Conservation (phyloP, 495 filamentous ascomycete species). For the Extremus antarcticus region DNA sequence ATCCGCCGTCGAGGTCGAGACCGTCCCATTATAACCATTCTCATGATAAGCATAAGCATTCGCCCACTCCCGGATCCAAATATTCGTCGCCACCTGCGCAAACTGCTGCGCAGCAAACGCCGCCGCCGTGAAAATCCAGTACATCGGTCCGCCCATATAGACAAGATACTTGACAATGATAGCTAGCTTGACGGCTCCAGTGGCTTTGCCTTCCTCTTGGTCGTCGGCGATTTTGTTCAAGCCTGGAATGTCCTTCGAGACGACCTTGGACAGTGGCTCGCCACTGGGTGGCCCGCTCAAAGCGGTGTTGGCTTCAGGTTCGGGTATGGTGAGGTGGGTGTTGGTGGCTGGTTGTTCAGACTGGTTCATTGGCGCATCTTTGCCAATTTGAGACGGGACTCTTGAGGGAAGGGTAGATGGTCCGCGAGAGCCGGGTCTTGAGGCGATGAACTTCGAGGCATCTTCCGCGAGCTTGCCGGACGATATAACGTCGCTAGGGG, state of each 20-base stretch:
- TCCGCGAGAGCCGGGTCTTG: constrained; percentile 40
- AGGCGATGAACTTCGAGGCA: constrained; percentile 48
- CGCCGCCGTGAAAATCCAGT: constrained; percentile 64
- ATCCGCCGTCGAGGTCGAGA: constrained; percentile 25
- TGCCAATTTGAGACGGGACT: constrained; percentile 45
- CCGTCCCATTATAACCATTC: no score
- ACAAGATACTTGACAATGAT: constrained; percentile 75
- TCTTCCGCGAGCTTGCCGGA: constrained; percentile 84
- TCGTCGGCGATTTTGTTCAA: constrained; percentile 32
- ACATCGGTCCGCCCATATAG: constrained; percentile 91
- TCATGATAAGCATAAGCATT: constrained; percentile 42
- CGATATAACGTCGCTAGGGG: constrained; percentile 61
- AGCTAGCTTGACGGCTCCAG: constrained; percentile 73
- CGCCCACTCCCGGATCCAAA: constrained; percentile 93
- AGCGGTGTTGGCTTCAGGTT: constrained; percentile 23
- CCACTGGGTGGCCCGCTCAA: constrained; percentile 32
- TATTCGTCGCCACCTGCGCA: constrained; percentile 68
- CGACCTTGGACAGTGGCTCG: constrained; percentile 19
- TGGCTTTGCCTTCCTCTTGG: constrained; percentile 60
- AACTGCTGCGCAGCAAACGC: constrained; percentile 76
- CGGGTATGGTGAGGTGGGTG: constrained; percentile 12
- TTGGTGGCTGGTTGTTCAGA: constrained; percentile 13
- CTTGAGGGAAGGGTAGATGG: constrained; percentile 40
- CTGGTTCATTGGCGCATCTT: neutral
- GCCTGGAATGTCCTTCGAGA: constrained; percentile 28